Evolutionary conservation across 2,329 filamentous ascomycete genomes (phyloP).

Genomic region (Hypoxylon sp.): DNA sequence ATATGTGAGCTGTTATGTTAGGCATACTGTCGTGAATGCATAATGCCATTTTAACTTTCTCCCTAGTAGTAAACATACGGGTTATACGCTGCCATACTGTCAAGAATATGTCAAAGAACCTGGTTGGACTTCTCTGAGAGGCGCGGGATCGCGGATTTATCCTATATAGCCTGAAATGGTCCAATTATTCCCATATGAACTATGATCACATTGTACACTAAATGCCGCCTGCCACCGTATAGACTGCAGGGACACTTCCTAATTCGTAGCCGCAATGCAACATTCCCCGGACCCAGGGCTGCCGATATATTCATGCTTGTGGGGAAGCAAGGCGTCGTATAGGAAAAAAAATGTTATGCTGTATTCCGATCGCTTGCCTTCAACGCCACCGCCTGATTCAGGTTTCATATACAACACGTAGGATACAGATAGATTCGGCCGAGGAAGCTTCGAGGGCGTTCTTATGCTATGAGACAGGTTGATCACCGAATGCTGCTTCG

Average conservation of each 20-base stretch:
- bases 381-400: constrained; percentile 28
- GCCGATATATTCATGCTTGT: constrained; percentile 29
- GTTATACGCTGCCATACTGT: background rate
- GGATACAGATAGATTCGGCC: constrained; percentile 24
- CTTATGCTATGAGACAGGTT: constrained; percentile 1
- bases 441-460: constrained; percentile 27
- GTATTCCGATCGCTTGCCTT: constrained; percentile 33
- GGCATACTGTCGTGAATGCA: background rate
- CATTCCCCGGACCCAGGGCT: constrained; percentile 43
- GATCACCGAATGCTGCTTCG: constrained; percentile 17
- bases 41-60: background rate
- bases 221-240: constrained; percentile 22
- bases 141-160: constrained; percentile 31
- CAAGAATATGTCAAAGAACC: background rate
- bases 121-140: background rate
- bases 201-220: constrained; percentile 33
- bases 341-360: constrained; percentile 7
- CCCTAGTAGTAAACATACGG: background rate
- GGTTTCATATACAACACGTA: constrained; percentile 26
- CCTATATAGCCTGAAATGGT: constrained; percentile 50
- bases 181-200: constrained; percentile 28
- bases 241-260: constrained; percentile 20
- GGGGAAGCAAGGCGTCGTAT: constrained; percentile 20
- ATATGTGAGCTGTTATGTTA: background rate
- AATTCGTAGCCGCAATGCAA: constrained; percentile 26